A percentile compares a stretch with the other conserved stretches of the same genome.
Evolutionary conservation across 441 rosid species (phyloP).

Genomic region (Capsella rubella): DNA sequence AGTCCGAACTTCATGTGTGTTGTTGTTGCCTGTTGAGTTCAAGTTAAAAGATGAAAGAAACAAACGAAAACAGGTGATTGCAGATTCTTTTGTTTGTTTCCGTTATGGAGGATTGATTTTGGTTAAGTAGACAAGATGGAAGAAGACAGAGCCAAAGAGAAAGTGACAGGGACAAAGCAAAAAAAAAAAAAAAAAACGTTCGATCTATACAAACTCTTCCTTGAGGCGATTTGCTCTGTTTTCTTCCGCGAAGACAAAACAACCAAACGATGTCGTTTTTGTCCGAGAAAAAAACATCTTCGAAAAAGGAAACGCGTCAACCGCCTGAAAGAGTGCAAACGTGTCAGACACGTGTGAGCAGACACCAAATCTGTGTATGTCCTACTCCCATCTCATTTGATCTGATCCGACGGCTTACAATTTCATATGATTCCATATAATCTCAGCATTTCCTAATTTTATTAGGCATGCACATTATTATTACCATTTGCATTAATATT

Average conservation of each 20-base stretch:
- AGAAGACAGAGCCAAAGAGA: too few species aligned
- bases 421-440: not conserved
- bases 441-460: not conserved
- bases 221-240: not conserved
- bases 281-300: too few species aligned
- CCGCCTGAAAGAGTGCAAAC: slow-evolving; percentile 43
- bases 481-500: not conserved
- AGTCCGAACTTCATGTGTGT: not conserved
- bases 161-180: not conserved
- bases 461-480: not conserved
- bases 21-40: not conserved
- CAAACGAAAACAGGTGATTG: too few species aligned
- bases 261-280: slow-evolving; percentile 9
- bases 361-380: not conserved
- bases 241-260: not conserved
- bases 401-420: slow-evolving; percentile 13
- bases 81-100: too few species aligned
- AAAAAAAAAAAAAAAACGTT: not conserved
- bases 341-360: slow-evolving; percentile 39
- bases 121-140: not conserved
- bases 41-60: not conserved
- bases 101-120: not conserved
- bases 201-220: not conserved
- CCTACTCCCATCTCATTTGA: not conserved
- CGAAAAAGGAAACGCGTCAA: slow-evolving; percentile 39